Base-by-base conservation (phyloP, 441 rosid genomes). In the Euphorbia corollata region DNA sequence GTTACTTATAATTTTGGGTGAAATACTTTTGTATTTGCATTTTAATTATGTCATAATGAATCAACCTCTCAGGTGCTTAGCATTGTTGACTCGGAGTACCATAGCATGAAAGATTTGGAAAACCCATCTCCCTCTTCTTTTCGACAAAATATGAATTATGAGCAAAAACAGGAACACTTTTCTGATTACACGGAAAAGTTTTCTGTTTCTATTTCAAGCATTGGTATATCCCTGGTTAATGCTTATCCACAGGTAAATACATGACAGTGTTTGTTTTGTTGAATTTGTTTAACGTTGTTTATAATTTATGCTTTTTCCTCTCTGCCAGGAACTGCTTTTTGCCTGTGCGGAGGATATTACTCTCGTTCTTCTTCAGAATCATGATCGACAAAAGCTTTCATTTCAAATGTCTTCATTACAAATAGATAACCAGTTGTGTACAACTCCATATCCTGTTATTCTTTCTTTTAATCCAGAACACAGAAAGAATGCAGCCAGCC, bases 311-410 rank as follows among this genome's bases (percentile, higher is more conserved):
- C 48, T 73, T 66, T 19, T 19, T 76, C 65, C 50, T 34, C 66
- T 71, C 80, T 77, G 68, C 74, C 38, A 94, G 99, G 99, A 94
- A 75, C 74, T 94, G 82, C 85, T 94, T 76, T 94, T 85, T 85
- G 96, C 85, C 50, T 86, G 91, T 83, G 91, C 89, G 47, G 85
- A 82, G 83, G 84, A 84, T 77, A 72, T 91, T 66, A 80, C 79
- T 23, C 50, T 89, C 64, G 83, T 84, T 54, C 72, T 94, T 60
- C 84, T 76, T 71, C 99, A 91, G 82, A 89, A 90, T 77, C 74
- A 87, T 67, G 97, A 89, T 78, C 93, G 78, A 74, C 99, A 88
- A 78, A 87, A 81, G 78, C 81, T 89, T 78, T 84, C 81, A 67
- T 86, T 90, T 83, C 87, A 84, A 69, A 78, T 91, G 50, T 80